Base-by-base conservation (phyloP, 495 filamentous ascomycete genomes). In the Aspergillus coremiiformis region DNA sequence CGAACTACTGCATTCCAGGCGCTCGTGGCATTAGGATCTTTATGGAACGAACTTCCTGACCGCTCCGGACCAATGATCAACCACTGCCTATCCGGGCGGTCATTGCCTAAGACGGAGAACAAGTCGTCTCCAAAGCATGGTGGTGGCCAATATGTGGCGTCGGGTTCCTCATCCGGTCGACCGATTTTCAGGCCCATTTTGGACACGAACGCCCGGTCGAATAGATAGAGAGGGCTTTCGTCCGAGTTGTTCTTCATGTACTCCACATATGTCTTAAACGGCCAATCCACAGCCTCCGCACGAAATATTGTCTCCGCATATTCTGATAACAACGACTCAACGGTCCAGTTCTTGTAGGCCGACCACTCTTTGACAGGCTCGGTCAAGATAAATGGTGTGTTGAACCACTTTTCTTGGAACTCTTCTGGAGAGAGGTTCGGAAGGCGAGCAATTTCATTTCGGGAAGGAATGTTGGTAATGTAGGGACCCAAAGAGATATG, bases 1-100 rank as follows among this genome's bases (percentile, higher is more conserved):
- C 84, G 78, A 27, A 98, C 66, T 14, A 97, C 91, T 0, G 93
- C 92, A 64, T 98, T 98, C 93, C 93, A 98, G 2, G 93, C 93
- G 56, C 86, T 91, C 15, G 78, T 84, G 15, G 76, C 82, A 62
- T 86, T 87, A 0, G 83, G 83, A 55, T 86, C 85, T 63, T 96
- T 96, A 74, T 98, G 93, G 59, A 96, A 96, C 7, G 91, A 95
- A 59, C 90, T 95, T 15, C 93, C 93, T 61, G 90, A 95, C 27
- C 90, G 78, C 54, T 84, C 81, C 3, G 92, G 93, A 1, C 93
- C 93, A 39, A 97, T 77, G 55, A 98, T 96, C 51, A 98, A 76
- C 93, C 93, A 98, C 49, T 88, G 83, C 57, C 86, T 82, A 63
- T 96, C 90, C 3, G 93, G 93, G 35, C 93, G 78, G 55, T 92